These are phyloP conservation scores for Ophiostoma fasciatum DNA, from an alignment of 2,329 filamentous ascomycete genomes.

Conservation along the genomic window DNA sequence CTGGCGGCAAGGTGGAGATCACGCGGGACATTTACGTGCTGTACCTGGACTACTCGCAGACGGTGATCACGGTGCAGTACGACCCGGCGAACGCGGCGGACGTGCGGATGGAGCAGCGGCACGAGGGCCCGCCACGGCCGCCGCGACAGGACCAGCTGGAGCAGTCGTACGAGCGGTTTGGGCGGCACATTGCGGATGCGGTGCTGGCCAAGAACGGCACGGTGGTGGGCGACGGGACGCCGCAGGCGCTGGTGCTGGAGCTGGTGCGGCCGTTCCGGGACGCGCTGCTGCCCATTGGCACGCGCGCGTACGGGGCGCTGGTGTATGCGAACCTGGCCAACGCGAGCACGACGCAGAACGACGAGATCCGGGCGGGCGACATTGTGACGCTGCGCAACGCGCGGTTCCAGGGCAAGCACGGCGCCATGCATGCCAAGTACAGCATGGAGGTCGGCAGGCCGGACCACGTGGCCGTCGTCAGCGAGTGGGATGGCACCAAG, in stretches of 20 bases:
- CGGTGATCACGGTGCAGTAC: slow-evolving; percentile 66
- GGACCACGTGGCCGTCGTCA: slow-evolving; percentile 79
- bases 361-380: slow-evolving; percentile 84
- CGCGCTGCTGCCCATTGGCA: slow-evolving; percentile 72
- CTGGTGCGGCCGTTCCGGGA: slow-evolving; percentile 59
- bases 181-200: slow-evolving; percentile 58
- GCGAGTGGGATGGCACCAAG: slow-evolving; percentile 97
- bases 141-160: slow-evolving; percentile 91
- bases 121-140: slow-evolving; percentile 66
- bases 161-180: slow-evolving; percentile 66
- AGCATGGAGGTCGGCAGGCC: slow-evolving; percentile 72
- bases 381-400: slow-evolving; percentile 88
- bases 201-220: slow-evolving; percentile 60
- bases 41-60: slow-evolving; percentile 94
- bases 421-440: slow-evolving; percentile 92
- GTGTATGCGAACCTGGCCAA: slow-evolving; percentile 95
- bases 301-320: slow-evolving; percentile 74
- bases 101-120: slow-evolving; percentile 66
- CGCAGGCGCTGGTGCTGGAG: slow-evolving; percentile 62
- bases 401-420: slow-evolving; percentile 88
- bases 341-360: slow-evolving; percentile 74
- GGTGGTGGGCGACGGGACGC: slow-evolving; percentile 71
- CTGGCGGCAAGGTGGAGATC: slow-evolving; percentile 54
- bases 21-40: slow-evolving; percentile 77
- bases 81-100: slow-evolving; percentile 59